Evolutionary conservation across 495 filamentous ascomycete species (phyloP).

Genomic region (Mytilinidion resinicola): DNA sequence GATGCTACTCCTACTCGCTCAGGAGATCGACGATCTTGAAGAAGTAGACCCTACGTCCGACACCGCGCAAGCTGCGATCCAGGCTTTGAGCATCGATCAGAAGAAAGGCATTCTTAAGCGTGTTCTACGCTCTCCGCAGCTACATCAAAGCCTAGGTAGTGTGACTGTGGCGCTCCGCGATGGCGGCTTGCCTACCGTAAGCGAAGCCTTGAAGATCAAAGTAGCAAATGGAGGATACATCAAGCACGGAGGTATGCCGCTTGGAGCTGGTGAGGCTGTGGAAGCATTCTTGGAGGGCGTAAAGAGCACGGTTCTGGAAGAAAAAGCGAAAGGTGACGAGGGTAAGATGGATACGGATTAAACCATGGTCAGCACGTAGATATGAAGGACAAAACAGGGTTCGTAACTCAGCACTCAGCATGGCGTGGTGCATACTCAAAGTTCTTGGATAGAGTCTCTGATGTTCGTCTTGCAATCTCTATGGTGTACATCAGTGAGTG

Average conservation of each 20-base stretch:
- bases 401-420: too few species aligned
- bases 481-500: too few species aligned
- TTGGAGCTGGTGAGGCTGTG: constrained; percentile 85
- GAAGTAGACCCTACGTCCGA: constrained; percentile 58
- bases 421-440: too few species aligned
- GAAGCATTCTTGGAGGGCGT: constrained; percentile 86
- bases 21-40: constrained; percentile 53
- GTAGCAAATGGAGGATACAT: constrained; percentile 79
- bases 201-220: constrained; percentile 72
- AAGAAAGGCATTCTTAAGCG: constrained; percentile 76
- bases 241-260: constrained; percentile 62
- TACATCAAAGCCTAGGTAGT: constrained; percentile 76
- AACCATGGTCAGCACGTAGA: not conserved
- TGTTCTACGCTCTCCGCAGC: constrained; percentile 86
- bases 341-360: constrained; percentile 21
- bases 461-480: too few species aligned
- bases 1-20: constrained; percentile 62
- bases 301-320: constrained; percentile 64
- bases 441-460: too few species aligned
- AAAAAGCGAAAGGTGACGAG: constrained; percentile 36
- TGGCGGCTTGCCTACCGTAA: constrained; percentile 84
- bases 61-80: constrained; percentile 60
- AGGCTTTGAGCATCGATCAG: constrained; percentile 66
- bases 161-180: constrained; percentile 84
- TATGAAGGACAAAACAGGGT: too few species aligned